Conservation (phyloP, 768 basidiomycete genomes). For the Naganishia vishniacii region DNA sequence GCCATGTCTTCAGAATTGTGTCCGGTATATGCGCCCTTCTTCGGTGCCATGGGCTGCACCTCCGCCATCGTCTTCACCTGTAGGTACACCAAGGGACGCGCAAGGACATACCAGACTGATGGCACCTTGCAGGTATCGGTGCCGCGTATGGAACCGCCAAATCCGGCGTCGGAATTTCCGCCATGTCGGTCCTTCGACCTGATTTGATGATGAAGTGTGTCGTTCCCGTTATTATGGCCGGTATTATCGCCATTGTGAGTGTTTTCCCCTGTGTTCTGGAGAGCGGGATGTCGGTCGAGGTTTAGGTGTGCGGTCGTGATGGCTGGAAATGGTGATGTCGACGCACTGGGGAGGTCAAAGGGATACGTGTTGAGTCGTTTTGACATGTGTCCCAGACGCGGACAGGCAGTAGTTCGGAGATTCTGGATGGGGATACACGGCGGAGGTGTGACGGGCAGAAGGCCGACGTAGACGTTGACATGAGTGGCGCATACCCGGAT, state of each 20-base stretch:
- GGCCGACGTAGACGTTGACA: too few relatives aligned
- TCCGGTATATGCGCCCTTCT: slow-evolving; percentile 91
- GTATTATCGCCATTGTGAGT: slow-evolving; percentile 93
- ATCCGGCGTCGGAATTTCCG: slow-evolving; percentile 68
- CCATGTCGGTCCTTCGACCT: slow-evolving; percentile 94
- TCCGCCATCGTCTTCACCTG: slow-evolving; percentile 97
- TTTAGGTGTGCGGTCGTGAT: neutral
- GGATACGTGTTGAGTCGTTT: too few relatives aligned
- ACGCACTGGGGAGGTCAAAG: too few relatives aligned
- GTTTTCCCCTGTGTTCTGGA: neutral
- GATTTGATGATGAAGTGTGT: slow-evolving; percentile 97
- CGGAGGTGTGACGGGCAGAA: too few relatives aligned
- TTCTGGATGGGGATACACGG: too few relatives aligned
- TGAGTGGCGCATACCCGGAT: too few relatives aligned
- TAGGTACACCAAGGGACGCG: slow-evolving; percentile 51
- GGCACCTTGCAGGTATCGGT: slow-evolving; percentile 33
- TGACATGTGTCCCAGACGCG: too few relatives aligned
- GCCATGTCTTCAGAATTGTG: slow-evolving; percentile 48
- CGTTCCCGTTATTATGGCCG: slow-evolving; percentile 98
- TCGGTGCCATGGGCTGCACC: slow-evolving; percentile 95
- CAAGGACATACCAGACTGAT: neutral
- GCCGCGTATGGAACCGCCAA: slow-evolving; percentile 88
- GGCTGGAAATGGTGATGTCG: too few relatives aligned
- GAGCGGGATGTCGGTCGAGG: neutral
- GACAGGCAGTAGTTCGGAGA: too few relatives aligned